Conservation (phyloP, 768 basidiomycete species). For the Leucogyrophana mollusca region DNA sequence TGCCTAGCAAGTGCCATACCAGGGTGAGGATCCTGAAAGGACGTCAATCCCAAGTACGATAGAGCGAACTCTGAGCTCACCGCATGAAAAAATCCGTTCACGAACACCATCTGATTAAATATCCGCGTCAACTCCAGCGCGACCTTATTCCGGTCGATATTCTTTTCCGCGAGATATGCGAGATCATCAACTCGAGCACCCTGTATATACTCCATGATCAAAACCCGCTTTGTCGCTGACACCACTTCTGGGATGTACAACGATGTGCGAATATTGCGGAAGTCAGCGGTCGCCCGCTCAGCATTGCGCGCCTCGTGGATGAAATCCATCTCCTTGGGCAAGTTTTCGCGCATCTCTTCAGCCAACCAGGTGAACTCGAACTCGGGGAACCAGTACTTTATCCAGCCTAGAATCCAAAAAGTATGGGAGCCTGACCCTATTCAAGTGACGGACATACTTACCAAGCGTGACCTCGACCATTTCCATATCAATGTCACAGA, state of each 20-base stretch:
- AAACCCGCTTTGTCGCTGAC: conserved; percentile 75
- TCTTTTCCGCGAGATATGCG: conserved; percentile 72
- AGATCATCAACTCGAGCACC: conserved; percentile 90
- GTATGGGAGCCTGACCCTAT: not conserved
- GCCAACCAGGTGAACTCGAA: conserved; percentile 94
- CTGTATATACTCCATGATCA: conserved; percentile 94
- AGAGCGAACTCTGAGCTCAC: conserved; percentile 38
- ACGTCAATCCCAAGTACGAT: not conserved
- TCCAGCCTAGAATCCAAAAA: conserved; percentile 51
- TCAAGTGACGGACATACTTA: conserved; percentile 23
- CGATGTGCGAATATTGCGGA: conserved; percentile 67
- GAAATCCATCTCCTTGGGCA: conserved; percentile 96
- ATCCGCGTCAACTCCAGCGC: conserved; percentile 87
- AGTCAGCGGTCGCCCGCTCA: conserved; percentile 65
- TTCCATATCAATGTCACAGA: conserved; percentile 86
- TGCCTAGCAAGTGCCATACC: conserved; percentile 48
- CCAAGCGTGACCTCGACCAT: conserved; percentile 77
- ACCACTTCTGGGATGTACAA: conserved; percentile 88
- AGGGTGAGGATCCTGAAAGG: conserved; percentile 78
- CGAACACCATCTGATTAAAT: conserved; percentile 93
- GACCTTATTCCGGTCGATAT: conserved; percentile 93
- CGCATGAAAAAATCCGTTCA: conserved; percentile 89
- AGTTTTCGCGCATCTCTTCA: conserved; percentile 91
- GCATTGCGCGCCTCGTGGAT: conserved; percentile 87
- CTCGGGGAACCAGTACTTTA: conserved; percentile 92